Evolutionary conservation across 1,139 yeast genomes (phyloP).

Genomic region (Saccharomyces pastorianus): DNA sequence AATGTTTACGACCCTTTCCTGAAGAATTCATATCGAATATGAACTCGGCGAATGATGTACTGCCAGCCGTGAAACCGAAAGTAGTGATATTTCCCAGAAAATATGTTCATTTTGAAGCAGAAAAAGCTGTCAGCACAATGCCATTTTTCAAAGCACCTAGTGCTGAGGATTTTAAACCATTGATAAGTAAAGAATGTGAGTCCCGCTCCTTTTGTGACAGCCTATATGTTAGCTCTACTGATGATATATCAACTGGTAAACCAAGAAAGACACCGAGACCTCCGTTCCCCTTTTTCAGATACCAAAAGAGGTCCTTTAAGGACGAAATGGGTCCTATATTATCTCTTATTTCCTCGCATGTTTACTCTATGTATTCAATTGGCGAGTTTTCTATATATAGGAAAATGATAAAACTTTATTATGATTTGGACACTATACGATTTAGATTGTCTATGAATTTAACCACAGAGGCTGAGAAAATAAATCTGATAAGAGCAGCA

Average conservation of each 20-base stretch:
- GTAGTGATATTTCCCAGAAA: constrained; percentile 57
- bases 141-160: constrained; percentile 29
- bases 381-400: constrained; percentile 58
- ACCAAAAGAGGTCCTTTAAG: constrained; percentile 39
- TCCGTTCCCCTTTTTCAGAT: constrained; percentile 44
- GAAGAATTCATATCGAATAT: constrained; percentile 57
- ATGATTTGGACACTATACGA: constrained; percentile 57
- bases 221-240: constrained; percentile 28
- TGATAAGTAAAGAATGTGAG: constrained; percentile 18
- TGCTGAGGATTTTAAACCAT: constrained; percentile 34
- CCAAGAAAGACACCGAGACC: constrained; percentile 36
- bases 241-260: constrained; percentile 10
- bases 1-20: constrained; percentile 54
- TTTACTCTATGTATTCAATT: constrained; percentile 61
- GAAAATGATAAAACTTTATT: constrained; percentile 46
- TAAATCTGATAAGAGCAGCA: constrained; percentile 49
- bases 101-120: constrained; percentile 35
- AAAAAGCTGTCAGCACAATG: constrained; percentile 24
- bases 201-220: constrained; percentile 16
- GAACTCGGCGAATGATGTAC: constrained; percentile 37
- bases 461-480: constrained; percentile 52
- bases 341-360: constrained; percentile 51
- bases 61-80: constrained; percentile 47
- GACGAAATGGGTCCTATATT: constrained; percentile 54
- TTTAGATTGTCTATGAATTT: constrained; percentile 49